Evolutionary conservation across 2,329 filamentous ascomycete genomes (phyloP).

Genomic region (Apiospora kogelbergensis): DNA sequence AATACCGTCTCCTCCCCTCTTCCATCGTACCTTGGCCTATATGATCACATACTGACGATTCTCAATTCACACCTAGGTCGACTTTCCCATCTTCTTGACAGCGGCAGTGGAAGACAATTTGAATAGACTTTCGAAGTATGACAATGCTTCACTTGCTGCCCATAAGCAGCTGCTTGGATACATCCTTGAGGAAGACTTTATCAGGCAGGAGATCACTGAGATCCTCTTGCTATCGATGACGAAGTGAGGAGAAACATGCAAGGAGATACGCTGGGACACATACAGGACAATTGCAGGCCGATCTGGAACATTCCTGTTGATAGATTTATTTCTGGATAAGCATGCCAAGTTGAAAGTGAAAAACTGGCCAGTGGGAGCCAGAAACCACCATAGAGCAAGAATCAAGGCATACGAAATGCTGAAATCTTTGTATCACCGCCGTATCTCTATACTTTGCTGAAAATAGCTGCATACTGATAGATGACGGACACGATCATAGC

Average conservation of each 20-base stretch:
- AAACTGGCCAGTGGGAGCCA: no score
- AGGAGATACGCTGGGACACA: no score
- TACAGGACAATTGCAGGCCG: no score
- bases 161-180: neutral
- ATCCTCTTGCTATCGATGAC: neutral
- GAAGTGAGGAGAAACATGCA: conserved; percentile 37
- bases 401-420: no score
- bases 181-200: neutral
- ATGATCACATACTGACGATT: neutral
- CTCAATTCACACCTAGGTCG: neutral
- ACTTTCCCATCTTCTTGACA: neutral
- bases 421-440: no score
- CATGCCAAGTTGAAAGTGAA: no score
- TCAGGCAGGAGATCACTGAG: neutral
- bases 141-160: neutral
- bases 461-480: no score
- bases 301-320: no score
- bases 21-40: neutral
- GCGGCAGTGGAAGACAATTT: neutral
- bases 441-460: no score
- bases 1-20: neutral
- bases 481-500: neutral
- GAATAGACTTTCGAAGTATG: neutral
- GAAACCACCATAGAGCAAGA: no score
- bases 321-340: no score